Conservation (phyloP, 352 stramenopile species). For the Phytophthora fragariaefolia region DNA sequence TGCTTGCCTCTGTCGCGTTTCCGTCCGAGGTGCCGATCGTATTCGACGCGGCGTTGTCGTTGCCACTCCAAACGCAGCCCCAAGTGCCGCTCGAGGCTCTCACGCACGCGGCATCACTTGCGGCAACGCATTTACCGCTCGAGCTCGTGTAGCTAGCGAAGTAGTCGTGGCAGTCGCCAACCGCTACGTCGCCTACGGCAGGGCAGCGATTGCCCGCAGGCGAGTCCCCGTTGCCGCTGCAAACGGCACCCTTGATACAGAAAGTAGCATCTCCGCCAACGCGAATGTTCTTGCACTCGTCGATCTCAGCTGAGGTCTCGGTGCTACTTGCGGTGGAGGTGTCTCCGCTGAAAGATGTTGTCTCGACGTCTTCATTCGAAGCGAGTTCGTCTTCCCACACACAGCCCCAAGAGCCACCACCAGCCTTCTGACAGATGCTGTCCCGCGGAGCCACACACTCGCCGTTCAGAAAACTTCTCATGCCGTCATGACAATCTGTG, state of each 20-base stretch:
- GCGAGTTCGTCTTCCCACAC: conserved; percentile 29
- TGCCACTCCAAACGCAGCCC: conserved; percentile 55
- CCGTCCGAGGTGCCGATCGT: conserved; percentile 16
- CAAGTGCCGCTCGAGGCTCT: conserved; percentile 61
- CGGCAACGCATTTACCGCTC: conserved; percentile 52
- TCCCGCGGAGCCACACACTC: conserved; percentile 39
- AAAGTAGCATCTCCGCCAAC: conserved; percentile 73
- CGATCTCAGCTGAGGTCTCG: background rate
- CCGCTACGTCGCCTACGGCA: conserved; percentile 51
- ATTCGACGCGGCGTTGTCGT: conserved; percentile 14
- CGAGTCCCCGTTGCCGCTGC: conserved; percentile 44
- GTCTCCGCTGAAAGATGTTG: background rate
- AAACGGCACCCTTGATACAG: conserved; percentile 57
- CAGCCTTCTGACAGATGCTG: conserved; percentile 24
- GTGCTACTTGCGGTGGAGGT: background rate
- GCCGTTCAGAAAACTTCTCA: conserved; percentile 34
- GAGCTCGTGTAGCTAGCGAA: conserved; percentile 47
- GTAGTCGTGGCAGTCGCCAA: conserved; percentile 52
- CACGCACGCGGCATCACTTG: conserved; percentile 45
- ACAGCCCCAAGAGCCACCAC: conserved; percentile 33
- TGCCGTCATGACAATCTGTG: conserved; percentile 29
- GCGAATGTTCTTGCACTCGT: conserved; percentile 49
- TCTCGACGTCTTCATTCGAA: background rate
- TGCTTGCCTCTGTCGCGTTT: background rate
- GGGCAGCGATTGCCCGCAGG: conserved; percentile 54